These are phyloP conservation scores for Linanthus parryae DNA, from an alignment of 148 eudicot genomes.

Conservation along the genomic window DNA sequence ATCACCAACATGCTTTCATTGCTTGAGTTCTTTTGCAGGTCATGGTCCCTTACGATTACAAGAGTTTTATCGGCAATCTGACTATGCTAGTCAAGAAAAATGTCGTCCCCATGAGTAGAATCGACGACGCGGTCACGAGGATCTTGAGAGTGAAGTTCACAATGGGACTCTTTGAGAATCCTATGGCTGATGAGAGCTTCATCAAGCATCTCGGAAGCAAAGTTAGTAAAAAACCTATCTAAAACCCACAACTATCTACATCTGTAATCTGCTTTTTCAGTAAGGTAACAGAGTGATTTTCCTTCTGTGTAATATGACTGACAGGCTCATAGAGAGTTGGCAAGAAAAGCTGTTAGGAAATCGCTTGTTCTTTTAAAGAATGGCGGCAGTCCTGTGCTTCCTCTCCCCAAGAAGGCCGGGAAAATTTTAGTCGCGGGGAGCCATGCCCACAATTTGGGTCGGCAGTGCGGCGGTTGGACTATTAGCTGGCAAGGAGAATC, in stretches of 20 bases:
- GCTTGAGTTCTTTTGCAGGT: slow-evolving; percentile 8
- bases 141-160: slow-evolving; percentile 55
- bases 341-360: slow-evolving; percentile 9
- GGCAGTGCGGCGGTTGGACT: slow-evolving; percentile 15
- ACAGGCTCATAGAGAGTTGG: slow-evolving; percentile 1
- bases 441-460: slow-evolving; percentile 13
- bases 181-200: slow-evolving; percentile 46
- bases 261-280: no score
- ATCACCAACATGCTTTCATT: no score
- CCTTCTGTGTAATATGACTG: not conserved
- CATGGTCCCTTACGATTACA: slow-evolving; percentile 45
- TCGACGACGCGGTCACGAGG: slow-evolving; percentile 60
- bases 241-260: not conserved
- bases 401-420: slow-evolving; percentile 8
- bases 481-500: slow-evolving; percentile 14
- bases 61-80: slow-evolving; percentile 40
- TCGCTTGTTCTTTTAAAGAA: slow-evolving; percentile 10
- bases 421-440: slow-evolving; percentile 3
- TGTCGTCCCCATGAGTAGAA: slow-evolving; percentile 49
- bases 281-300: not conserved
- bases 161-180: slow-evolving; percentile 62
- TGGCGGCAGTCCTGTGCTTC: slow-evolving; percentile 9
- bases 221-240: slow-evolving; percentile 28
- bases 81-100: slow-evolving; percentile 38
- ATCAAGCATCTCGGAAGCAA: slow-evolving; percentile 45